Evolutionary conservation across 768 basidiomycete genomes (phyloP).

Genomic region (Amanita molliuscula): DNA sequence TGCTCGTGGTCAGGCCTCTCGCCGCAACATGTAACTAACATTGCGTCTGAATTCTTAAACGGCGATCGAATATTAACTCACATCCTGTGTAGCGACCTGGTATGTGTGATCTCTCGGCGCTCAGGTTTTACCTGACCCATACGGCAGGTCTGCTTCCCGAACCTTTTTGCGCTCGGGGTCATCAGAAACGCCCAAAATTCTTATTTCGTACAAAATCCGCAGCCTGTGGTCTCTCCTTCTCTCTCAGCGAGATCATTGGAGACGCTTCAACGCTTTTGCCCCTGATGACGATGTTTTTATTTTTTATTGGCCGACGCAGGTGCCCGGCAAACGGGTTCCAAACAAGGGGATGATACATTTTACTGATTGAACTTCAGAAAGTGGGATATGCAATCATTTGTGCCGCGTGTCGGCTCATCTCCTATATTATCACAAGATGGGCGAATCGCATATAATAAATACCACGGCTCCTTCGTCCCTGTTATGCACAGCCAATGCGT

Average conservation of each 20-base stretch:
- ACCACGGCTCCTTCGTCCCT: neutral
- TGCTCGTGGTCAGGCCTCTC: slow-evolving; percentile 44
- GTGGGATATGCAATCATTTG: neutral
- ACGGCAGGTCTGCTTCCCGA: slow-evolving; percentile 85
- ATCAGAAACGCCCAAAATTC: slow-evolving; percentile 23
- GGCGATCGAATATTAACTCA: slow-evolving; percentile 34
- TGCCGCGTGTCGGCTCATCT: neutral
- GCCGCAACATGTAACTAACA: slow-evolving; percentile 28
- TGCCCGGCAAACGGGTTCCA: slow-evolving; percentile 27
- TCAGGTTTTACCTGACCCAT: neutral
- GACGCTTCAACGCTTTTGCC: neutral
- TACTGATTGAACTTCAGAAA: slow-evolving; percentile 22
- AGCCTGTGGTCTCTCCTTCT: slow-evolving; percentile 42
- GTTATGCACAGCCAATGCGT: neutral
- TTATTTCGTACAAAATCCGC: slow-evolving; percentile 72
- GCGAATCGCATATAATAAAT: neutral
- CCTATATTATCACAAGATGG: neutral
- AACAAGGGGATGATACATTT: slow-evolving; percentile 55
- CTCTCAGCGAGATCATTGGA: slow-evolving; percentile 6
- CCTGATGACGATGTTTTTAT: slow-evolving; percentile 31
- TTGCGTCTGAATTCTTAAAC: slow-evolving; percentile 28
- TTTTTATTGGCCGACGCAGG: slow-evolving; percentile 62
- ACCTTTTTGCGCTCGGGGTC: slow-evolving; percentile 55
- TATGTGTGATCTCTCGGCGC: slow-evolving; percentile 24
- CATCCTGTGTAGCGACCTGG: slow-evolving; percentile 78